phyloP scores from a whole-genome alignment of 352 stramenopile genomes.

The Thalassiosira ordinaria region DNA sequence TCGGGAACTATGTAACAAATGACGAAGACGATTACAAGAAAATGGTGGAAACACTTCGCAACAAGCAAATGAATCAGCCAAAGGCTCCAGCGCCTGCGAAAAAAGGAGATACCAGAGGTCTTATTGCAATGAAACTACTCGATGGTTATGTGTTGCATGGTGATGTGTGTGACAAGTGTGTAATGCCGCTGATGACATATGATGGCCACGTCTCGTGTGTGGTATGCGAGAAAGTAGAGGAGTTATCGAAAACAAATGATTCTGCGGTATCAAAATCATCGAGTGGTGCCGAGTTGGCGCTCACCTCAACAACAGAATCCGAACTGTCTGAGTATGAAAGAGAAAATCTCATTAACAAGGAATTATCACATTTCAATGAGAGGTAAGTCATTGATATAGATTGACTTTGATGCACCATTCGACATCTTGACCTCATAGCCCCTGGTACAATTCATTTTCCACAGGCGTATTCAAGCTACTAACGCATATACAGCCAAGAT shows the following conservation, averaged over 20 bases:
- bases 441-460: background rate
- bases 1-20: background rate
- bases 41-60: background rate
- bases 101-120: background rate
- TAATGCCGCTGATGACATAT: conserved; percentile 10
- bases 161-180: conserved; percentile 13
- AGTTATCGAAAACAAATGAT: background rate
- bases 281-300: background rate
- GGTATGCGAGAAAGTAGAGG: conserved; percentile 6
- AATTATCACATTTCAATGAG: background rate
- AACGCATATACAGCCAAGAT: conserved; percentile 19
- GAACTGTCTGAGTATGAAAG: background rate
- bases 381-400: conserved; percentile 8
- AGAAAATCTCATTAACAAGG: background rate
- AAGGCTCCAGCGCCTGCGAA: background rate
- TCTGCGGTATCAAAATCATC: no score
- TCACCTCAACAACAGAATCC: background rate
- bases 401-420: conserved; percentile 1
- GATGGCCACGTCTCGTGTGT: conserved; percentile 20
- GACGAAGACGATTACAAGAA: conserved; percentile 11
- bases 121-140: conserved; percentile 19
- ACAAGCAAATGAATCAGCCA: background rate
- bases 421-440: background rate
- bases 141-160: conserved; percentile 23
- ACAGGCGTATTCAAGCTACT: conserved; percentile 10